Evolutionary conservation across 495 filamentous ascomycete genomes (phyloP), one percentile per base, ranked within the genome.

Genomic region (Neurospora sublineolata): DNA sequence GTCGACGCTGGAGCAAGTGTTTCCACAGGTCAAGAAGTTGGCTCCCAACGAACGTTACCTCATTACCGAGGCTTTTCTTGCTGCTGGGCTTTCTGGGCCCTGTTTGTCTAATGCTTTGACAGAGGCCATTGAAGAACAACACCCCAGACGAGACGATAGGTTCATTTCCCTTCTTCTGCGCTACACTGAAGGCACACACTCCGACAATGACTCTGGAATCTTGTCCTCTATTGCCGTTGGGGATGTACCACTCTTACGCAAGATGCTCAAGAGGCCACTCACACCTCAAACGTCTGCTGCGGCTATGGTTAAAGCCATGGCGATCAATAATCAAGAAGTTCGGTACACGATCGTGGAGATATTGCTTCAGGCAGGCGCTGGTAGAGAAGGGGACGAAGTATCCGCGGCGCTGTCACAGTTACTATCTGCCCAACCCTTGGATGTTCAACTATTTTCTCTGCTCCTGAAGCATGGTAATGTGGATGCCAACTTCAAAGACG

Each of bases 141-240:
- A 79, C 20, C 80, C 83, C 2, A 75, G 72, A 6, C 75, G 82
- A 46, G 83, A 86, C 64, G 80, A 82, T 68, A 76, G 76, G 14
- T 75, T 85, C 11, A 82, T 86, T 46, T 73, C 79, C 20, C 78
- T 86, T 16, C 74, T 86, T 52, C 75, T 86, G 18, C 79, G 78
- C 20, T 75, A 84, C 64, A 82, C 82, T 60, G 80, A 82, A 11
- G 82, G 84, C 42, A 77, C 82, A 3, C 83, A 84, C 71, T 82
- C 83, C 69, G 83, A 84, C 67, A 79, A 82, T 64, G 81, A 83
- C 3, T 77, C 79, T 12, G 76, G 79, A 3, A 78, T 86, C n/a
- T 71, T 80, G 2, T 77, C 83, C 0, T 81, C 82, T 3, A 78
- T 86, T 69, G 60, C 73, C 1, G 80, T 82, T 36, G 78, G 74